Evolutionary conservation across 805 yeast species (phyloP), one percentile per base, ranked within the genome.

Genomic region (Suhomyces kilbournensis): DNA sequence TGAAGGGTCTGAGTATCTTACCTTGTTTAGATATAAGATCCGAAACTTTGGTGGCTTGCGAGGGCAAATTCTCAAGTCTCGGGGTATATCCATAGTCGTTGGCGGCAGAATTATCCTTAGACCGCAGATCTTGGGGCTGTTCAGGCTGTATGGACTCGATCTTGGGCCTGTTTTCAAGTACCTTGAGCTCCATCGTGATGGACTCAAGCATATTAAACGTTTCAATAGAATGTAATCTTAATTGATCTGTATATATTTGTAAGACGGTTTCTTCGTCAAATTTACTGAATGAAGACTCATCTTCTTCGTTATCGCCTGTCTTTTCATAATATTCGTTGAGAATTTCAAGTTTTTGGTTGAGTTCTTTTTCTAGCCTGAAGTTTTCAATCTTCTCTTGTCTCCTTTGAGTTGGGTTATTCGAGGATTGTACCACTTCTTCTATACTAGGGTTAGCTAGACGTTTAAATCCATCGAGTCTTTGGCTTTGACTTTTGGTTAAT

Each of bases 1-100:
- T 88, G 68, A 93, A 94, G 9, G 97, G 97, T 59, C 87, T 80
- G 30, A 88, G 68, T 5, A 93, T 86, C 65, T 86, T 87, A 2
- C 98, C 98, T 39, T 80, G 80, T 51, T 82, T 80, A 0, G 90
- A 80, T 5, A 90, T 60, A 42, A 89, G 59, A 15, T 71, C 72
- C 4, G 67, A 55, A 8, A 71, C 61, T 23, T 53, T 52, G 30
- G 56, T 53, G 26, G 30, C 62, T 0, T 85, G 87, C 25, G 69
- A 70, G 23, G 75, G 70, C 22, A 79, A 60, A 2, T 68, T 58
- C 60, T 88, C 94, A 6, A 89, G 60, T 54, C 75, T 83, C 4
- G 88, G 85, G 0, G 96, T 86, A 62, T 78, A 88, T 0, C 81
- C 82, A 28, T 75, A 70, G 54, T 79, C 57, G 49, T 55, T 57